A percentile compares a stretch with the other conserved stretches of the same genome.
phyloP scores from a whole-genome alignment of 2,329 filamentous ascomycete genomes.

The Botryotinia narcissicola region DNA sequence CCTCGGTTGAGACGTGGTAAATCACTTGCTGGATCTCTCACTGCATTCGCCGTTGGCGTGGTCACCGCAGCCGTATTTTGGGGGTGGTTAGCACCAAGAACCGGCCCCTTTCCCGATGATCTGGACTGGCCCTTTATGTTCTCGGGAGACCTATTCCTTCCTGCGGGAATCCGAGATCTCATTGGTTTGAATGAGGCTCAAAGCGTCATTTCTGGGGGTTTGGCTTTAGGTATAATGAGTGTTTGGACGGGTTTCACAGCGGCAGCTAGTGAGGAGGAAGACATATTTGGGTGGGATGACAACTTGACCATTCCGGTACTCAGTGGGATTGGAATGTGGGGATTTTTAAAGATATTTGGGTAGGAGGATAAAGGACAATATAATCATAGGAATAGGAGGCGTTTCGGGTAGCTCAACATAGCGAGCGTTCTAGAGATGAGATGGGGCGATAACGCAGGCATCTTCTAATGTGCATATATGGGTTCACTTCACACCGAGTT shows the following conservation, averaged over 20 bases:
- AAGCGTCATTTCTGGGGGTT: conserved; percentile 62
- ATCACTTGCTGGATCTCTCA: conserved; percentile 83
- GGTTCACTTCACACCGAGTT: conserved; percentile 19
- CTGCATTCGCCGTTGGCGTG: conserved; percentile 81
- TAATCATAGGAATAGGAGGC: conserved; percentile 11
- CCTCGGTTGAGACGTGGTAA: conserved; percentile 82
- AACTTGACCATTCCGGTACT: conserved; percentile 95
- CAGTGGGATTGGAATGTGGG: conserved; percentile 85
- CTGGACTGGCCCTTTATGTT: conserved; percentile 76
- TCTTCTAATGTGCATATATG: conserved; percentile 10
- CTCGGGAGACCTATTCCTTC: conserved; percentile 71
- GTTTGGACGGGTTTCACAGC: conserved; percentile 86
- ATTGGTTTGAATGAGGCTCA: conserved; percentile 60
- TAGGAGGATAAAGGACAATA: conserved; percentile 29
- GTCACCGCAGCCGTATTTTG: conserved; percentile 82
- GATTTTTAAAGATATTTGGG: conserved; percentile 84
- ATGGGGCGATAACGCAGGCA: conserved; percentile 15
- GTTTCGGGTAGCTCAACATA: conserved; percentile 16
- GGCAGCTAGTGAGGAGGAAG: conserved; percentile 83
- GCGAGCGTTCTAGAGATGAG: conserved; percentile 14
- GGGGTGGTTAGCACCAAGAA: conserved; percentile 74
- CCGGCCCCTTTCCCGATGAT: conserved; percentile 66
- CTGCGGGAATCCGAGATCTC: conserved; percentile 53
- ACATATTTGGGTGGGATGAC: conserved; percentile 93
- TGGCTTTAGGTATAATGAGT: conserved; percentile 78